A percentile compares a stretch with the other conserved stretches of the same genome.
Evolutionary conservation across 148 eudicot species (phyloP).

Genomic region (Spergularia marina): DNA sequence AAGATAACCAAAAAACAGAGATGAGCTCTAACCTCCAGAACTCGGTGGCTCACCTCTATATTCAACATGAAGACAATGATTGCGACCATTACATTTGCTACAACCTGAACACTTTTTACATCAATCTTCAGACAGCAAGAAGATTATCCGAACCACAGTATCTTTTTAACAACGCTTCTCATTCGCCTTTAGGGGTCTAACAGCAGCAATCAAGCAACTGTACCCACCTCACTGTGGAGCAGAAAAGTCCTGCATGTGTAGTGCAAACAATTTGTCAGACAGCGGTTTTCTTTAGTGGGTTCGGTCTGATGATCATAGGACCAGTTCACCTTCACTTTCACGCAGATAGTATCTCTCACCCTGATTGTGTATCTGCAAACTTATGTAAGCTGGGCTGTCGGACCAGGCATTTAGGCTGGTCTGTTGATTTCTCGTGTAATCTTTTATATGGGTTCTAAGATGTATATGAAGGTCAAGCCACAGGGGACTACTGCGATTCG

Average conservation of each 20-base stretch:
- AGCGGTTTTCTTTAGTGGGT: constrained; percentile 48
- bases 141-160: no score
- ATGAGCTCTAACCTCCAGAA: no score
- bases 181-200: constrained; percentile 50
- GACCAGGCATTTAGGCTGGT: constrained; percentile 60
- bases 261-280: constrained; percentile 53
- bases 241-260: constrained; percentile 33
- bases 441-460: constrained; percentile 54
- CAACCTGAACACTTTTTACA: no score
- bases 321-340: constrained; percentile 84
- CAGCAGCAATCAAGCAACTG: constrained; percentile 56
- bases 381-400: constrained; percentile 74
- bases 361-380: constrained; percentile 78
- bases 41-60: constrained; percentile 38
- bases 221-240: constrained; percentile 67
- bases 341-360: constrained; percentile 68
- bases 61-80: constrained; percentile 63
- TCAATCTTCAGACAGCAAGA: no score
- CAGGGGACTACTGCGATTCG: constrained; percentile 63
- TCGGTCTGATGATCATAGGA: constrained; percentile 60
- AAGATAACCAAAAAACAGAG: no score
- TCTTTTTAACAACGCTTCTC: background rate
- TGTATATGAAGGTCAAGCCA: constrained; percentile 73
- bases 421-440: constrained; percentile 53
- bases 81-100: constrained; percentile 61